Conservation (phyloP, 495 filamentous ascomycete species). For the Aspergillus nidulans region DNA sequence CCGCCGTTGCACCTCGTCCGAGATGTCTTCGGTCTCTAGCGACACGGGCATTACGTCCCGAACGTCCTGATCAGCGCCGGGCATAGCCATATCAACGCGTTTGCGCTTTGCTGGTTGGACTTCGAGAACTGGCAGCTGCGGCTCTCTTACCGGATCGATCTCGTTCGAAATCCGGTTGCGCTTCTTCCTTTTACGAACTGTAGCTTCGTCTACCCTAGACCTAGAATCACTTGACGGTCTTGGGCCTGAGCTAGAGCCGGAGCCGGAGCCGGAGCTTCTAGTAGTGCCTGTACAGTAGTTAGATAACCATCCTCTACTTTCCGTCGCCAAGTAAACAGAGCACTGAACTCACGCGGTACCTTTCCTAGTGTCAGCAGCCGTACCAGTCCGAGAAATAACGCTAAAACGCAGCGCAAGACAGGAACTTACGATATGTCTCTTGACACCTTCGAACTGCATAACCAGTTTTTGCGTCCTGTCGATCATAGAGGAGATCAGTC, state of each 20-base stretch:
- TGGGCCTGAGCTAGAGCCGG: not conserved
- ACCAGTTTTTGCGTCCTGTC: constrained; percentile 35
- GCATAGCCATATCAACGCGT: constrained; percentile 14
- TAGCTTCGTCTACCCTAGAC: not conserved
- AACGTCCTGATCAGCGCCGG: constrained; percentile 19
- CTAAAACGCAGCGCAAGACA: not conserved
- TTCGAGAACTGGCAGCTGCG: not conserved
- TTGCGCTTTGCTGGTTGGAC: constrained; percentile 21
- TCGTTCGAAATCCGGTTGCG: not conserved
- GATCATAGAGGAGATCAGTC: constrained; percentile 31
- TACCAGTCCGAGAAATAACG: not conserved
- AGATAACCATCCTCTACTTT: not conserved
- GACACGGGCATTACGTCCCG: constrained; percentile 20
- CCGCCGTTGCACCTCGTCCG: constrained; percentile 39
- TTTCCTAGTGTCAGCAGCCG: not conserved
- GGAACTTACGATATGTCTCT: constrained; percentile 32
- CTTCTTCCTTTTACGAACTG: not conserved
- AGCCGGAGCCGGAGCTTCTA: not conserved
- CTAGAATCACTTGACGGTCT: not conserved
- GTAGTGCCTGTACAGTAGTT: not conserved
- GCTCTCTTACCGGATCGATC: not conserved
- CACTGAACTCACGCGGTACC: not conserved
- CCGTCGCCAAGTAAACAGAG: not conserved
- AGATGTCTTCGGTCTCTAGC: constrained; percentile 45
- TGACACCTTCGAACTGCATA: constrained; percentile 30